Percentiles rank a stretch among this genome's conserved stretches.
Conservation (phyloP, 352 stramenopile genomes). For the Globisporangium camurandrum region DNA sequence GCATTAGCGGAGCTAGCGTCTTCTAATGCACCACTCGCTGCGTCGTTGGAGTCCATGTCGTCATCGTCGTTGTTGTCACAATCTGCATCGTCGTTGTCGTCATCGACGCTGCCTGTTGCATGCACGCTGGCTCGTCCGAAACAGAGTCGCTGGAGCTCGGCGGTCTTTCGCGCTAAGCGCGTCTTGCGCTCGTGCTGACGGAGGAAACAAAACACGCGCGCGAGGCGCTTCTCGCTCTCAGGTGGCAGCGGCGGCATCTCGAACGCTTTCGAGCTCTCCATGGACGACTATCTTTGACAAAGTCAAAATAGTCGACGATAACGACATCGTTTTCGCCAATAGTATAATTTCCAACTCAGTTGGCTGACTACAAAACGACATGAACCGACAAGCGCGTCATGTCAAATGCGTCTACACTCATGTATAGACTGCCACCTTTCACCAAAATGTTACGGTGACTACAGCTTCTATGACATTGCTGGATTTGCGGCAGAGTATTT, state of each 20-base stretch:
- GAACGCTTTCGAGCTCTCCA: conserved; percentile 15
- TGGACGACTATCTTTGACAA: too few relatives aligned
- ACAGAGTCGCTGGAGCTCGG: conserved; percentile 23
- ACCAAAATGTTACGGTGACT: too few relatives aligned
- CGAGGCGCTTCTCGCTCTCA: conserved; percentile 35
- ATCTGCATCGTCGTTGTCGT: conserved; percentile 1
- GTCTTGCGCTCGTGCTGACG: conserved; percentile 54
- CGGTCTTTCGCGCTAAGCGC: conserved; percentile 22
- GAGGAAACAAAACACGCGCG: conserved; percentile 45
- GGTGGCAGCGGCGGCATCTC: conserved; percentile 20
- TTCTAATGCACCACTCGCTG: conserved; percentile 1
- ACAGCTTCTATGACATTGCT: too few relatives aligned
- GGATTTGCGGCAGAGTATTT: too few relatives aligned
- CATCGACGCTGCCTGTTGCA: not conserved
- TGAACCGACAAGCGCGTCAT: too few relatives aligned
- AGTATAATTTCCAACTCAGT: too few relatives aligned
- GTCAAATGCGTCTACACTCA: too few relatives aligned
- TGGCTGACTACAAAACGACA: too few relatives aligned
- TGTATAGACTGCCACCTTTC: too few relatives aligned
- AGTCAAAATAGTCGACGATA: too few relatives aligned
- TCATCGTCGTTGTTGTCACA: conserved; percentile 11
- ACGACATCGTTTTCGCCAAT: too few relatives aligned
- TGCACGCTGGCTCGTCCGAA: conserved; percentile 1
- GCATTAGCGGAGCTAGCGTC: not conserved
- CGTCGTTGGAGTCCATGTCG: not conserved